phyloP scores from a whole-genome alignment of 768 basidiomycete species.

The Suillus alpinus region DNA sequence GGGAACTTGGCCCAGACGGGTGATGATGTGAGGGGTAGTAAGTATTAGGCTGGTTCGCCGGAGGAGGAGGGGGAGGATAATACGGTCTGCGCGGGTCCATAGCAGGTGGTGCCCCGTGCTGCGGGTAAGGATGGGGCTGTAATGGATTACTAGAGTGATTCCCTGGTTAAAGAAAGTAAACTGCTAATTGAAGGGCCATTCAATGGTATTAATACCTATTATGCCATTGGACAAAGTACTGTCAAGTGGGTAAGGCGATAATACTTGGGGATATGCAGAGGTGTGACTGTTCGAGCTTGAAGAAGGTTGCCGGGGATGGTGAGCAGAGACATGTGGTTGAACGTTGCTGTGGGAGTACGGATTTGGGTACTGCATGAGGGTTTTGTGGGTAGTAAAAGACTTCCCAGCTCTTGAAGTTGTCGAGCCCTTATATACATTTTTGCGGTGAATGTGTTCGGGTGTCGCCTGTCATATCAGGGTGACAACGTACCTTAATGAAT shows the following conservation, averaged over 20 bases:
- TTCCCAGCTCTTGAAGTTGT: conserved; percentile 10
- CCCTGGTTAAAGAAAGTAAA: conserved; percentile 21
- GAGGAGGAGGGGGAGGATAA: not conserved
- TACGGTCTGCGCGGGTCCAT: conserved; percentile 24
- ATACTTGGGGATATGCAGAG: conserved; percentile 20
- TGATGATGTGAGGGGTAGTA: conserved; percentile 18
- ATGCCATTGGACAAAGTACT: conserved; percentile 18
- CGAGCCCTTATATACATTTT: conserved; percentile 32
- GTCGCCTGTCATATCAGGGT: conserved; percentile 35
- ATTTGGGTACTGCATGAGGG: conserved; percentile 28
- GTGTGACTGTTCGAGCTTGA: conserved; percentile 19
- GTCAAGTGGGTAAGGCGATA: conserved; percentile 26
- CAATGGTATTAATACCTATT: conserved; percentile 17
- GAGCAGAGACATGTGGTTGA: conserved; percentile 16
- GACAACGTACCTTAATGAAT: conserved; percentile 38
- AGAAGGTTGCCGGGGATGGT: conserved; percentile 12
- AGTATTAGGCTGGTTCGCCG: not conserved
- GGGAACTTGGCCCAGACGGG: not conserved
- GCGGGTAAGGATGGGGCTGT: conserved; percentile 18
- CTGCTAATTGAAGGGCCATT: not conserved
- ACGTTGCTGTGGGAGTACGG: conserved; percentile 19
- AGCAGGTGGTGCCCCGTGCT: conserved; percentile 13
- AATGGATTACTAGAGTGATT: conserved; percentile 14
- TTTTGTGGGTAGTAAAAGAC: conserved; percentile 6
- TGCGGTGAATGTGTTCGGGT: conserved; percentile 29